Base-by-base conservation (phyloP, 2,329 filamentous ascomycete species). In the Phaeosphaeriaceae sp. region DNA sequence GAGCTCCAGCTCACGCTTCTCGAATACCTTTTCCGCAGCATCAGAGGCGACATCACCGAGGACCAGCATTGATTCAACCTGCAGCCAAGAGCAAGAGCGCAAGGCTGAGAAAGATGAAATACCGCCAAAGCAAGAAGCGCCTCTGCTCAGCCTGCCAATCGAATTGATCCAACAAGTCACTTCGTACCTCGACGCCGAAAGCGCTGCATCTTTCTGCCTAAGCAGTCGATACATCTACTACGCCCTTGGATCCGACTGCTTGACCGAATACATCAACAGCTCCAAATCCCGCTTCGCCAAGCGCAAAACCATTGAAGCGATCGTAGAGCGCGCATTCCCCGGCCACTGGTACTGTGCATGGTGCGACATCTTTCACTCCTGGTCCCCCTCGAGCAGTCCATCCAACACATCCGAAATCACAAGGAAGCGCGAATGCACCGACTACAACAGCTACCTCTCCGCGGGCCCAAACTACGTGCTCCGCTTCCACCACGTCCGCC, bases 291-390 rank as follows among this genome's bases (percentile, higher is more conserved):
- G 62, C 0, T 62, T 69, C 31, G 63, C 71, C 17, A 67, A 65
- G 25, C 58, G 73, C 1, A 48, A 63, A 15, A 66, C 60, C 1
- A 68, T 72, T 33, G 66, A 69, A 50, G 57, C 54, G 1, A 66
- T 74, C 6, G 65, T 76, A 15, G 73, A 76, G 53, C 69, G 72
- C 9, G 72, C 73, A 1, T 73, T 76, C 42, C 71, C 72, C 1
- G 65, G 63, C 1, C 63, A 71, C 51, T 76, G 71, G 71, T 74
- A 69, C 62, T 76, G 73, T 55, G 68, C 70, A 1, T 76, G 71
- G 72, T 76, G 73, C 59, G 71, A 74, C 40, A 64, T 51, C 25
- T 76, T 76, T 58, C 73, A 76, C 27, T 9, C 44, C 0, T 71
- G 66, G 66, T 36, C 60, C 1, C 15, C 50, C 2, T 44, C 54